Evolutionary conservation across 495 filamentous ascomycete genomes (phyloP).

Genomic region (Tuber borchii): DNA sequence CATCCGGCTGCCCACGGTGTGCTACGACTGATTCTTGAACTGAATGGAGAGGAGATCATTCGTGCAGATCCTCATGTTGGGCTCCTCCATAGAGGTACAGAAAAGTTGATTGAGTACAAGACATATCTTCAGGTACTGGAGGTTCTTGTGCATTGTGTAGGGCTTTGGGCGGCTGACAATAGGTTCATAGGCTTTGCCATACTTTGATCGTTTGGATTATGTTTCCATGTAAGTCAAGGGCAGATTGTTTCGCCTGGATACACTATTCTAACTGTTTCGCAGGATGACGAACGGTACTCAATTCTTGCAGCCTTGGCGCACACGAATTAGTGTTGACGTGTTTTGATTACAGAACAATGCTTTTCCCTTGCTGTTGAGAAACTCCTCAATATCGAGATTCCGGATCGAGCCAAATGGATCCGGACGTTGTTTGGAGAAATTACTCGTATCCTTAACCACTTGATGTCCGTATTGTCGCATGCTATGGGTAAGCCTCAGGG

Average conservation of each 20-base stretch:
- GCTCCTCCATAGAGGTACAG: conserved; percentile 90
- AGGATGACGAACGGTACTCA: not conserved
- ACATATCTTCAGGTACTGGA: conserved; percentile 71
- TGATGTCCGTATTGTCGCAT: conserved; percentile 96
- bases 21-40: conserved; percentile 91
- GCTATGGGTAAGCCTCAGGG: conserved; percentile 58
- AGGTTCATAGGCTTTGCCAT: conserved; percentile 65
- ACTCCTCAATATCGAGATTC: conserved; percentile 94
- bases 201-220: conserved; percentile 98
- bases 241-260: not conserved
- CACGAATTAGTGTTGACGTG: not conserved
- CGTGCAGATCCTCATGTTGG: conserved; percentile 96
- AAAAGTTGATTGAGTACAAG: conserved; percentile 99
- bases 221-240: conserved; percentile 65
- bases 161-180: not conserved
- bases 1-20: conserved; percentile 98
- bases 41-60: conserved; percentile 96
- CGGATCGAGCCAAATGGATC: conserved; percentile 93
- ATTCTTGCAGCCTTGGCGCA: not conserved
- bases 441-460: conserved; percentile 89
- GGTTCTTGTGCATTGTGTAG: not conserved
- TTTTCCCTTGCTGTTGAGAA: conserved; percentile 94
- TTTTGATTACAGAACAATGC: conserved; percentile 95
- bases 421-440: conserved; percentile 95
- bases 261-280: not conserved